A percentile compares a stretch with the other conserved stretches of the same genome.
phyloP scores from a whole-genome alignment of 257 asterid genomes.

The Plantago elongata region DNA sequence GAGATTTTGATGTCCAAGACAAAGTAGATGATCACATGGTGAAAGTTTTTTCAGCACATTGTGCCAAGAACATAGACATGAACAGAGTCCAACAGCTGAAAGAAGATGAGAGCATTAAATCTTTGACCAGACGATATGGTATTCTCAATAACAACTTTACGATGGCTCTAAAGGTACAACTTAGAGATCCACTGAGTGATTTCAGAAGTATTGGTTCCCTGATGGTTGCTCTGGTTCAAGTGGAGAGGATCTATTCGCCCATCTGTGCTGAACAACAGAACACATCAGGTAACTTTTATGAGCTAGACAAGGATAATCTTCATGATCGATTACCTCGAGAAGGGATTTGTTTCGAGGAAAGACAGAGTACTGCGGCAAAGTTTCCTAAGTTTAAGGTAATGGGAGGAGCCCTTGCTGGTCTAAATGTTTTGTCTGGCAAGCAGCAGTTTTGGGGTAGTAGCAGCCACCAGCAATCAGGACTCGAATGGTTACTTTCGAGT shows the following conservation, averaged over 20 bases:
- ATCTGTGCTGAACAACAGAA: slow-evolving; percentile 9
- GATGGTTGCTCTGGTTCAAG: slow-evolving; percentile 62
- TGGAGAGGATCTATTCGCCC: slow-evolving; percentile 32
- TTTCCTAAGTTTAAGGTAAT: slow-evolving; percentile 44
- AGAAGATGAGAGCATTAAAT: slow-evolving; percentile 15
- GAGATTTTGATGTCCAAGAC: slow-evolving; percentile 21
- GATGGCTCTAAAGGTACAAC: slow-evolving; percentile 65
- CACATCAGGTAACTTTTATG: slow-evolving; percentile 18
- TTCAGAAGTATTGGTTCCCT: slow-evolving; percentile 61
- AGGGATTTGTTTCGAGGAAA: slow-evolving; percentile 20
- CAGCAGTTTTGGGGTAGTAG: slow-evolving; percentile 40
- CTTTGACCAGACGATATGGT: slow-evolving; percentile 18
- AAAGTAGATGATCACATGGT: slow-evolving; percentile 26
- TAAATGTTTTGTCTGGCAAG: slow-evolving; percentile 30
- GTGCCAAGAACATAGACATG: slow-evolving; percentile 25
- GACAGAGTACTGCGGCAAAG: not conserved
- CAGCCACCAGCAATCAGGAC: slow-evolving; percentile 58
- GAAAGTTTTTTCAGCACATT: slow-evolving; percentile 36
- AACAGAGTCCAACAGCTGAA: slow-evolving; percentile 8
- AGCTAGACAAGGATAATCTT: slow-evolving; percentile 17
- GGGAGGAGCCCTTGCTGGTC: slow-evolving; percentile 57
- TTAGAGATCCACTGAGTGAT: slow-evolving; percentile 72
- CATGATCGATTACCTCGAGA: slow-evolving; percentile 17
- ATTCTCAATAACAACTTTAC: slow-evolving; percentile 34
- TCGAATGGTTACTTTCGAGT: slow-evolving; percentile 71